phyloP scores from a whole-genome alignment of 1,139 yeast genomes.

The Yamadazyma sp. region DNA sequence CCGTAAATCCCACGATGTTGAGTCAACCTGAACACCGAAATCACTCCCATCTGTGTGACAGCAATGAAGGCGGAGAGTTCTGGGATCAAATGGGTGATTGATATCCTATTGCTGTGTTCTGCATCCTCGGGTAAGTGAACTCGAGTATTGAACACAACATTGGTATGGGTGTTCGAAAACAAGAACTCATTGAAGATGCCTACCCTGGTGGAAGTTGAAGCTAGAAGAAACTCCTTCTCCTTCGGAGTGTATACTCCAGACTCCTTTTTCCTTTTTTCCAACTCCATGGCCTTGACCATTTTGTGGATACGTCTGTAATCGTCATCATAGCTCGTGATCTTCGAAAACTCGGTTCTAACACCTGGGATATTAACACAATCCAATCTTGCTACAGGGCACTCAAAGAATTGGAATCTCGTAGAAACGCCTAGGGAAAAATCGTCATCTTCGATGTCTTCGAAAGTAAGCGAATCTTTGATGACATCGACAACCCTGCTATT shows the following conservation, averaged over 20 bases:
- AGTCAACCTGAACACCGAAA: conserved; percentile 57
- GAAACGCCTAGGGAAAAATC: conserved; percentile 50
- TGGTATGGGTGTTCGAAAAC: conserved; percentile 52
- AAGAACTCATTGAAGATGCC: conserved; percentile 54
- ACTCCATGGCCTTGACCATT: conserved; percentile 1
- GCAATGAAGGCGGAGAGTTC: conserved; percentile 54
- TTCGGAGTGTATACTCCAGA: not conserved
- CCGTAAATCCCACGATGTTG: conserved; percentile 55
- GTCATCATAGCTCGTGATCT: conserved; percentile 33
- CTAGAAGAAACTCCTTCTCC: conserved; percentile 18
- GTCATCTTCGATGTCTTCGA: conserved; percentile 21
- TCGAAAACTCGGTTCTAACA: conserved; percentile 9
- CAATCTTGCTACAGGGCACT: conserved; percentile 28
- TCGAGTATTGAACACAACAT: conserved; percentile 24
- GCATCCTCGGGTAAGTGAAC: not conserved
- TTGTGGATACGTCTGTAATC: conserved; percentile 35
- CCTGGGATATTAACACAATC: too few relatives aligned
- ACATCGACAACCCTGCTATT: conserved; percentile 14
- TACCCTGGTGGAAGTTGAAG: conserved; percentile 42
- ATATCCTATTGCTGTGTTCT: conserved; percentile 57
- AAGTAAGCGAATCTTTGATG: conserved; percentile 27
- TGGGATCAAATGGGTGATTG: conserved; percentile 52
- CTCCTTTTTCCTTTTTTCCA: not conserved
- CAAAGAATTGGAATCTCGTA: conserved; percentile 41
- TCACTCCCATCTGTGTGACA: conserved; percentile 60